These are phyloP conservation scores for Trypanosomatidae sp. DNA, from an alignment of 208 protist genomes.

Conservation along the genomic window DNA sequence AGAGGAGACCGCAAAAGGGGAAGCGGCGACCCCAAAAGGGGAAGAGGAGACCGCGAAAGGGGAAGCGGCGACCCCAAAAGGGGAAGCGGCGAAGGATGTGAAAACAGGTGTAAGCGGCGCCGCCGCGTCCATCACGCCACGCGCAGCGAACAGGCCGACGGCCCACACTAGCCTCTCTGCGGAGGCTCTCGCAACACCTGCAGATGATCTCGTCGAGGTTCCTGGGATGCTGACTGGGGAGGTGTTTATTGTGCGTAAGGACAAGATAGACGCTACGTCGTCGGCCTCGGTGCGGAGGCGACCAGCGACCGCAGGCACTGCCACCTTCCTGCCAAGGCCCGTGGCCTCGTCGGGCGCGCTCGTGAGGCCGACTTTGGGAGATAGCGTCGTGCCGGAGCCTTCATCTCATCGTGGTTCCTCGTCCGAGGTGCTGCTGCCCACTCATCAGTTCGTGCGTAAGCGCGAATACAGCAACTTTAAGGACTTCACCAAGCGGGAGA, in stretches of 20 bases:
- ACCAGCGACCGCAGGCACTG: not conserved
- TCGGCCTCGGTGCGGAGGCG: conserved; percentile 3
- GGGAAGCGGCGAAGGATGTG: not conserved
- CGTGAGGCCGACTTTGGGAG: not conserved
- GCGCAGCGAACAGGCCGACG: not conserved
- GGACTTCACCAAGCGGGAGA: conserved; percentile 53
- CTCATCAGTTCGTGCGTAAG: conserved; percentile 53
- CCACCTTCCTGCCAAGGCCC: not conserved
- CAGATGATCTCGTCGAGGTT: conserved; percentile 10
- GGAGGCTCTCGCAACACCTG: not conserved
- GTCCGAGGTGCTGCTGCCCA: conserved; percentile 46
- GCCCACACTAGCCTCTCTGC: not conserved
- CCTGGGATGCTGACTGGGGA: conserved; percentile 17
- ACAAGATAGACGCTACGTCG: not conserved
- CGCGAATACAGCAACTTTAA: conserved; percentile 54
- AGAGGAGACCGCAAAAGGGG: too few relatives aligned
- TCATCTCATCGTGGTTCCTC: conserved; percentile 11
- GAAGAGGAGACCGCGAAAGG: too few relatives aligned
- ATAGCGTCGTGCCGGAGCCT: not conserved
- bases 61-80: too few relatives aligned
- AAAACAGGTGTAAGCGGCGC: not conserved
- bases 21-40: too few relatives aligned
- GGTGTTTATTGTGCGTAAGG: conserved; percentile 25
- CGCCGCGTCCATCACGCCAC: not conserved
- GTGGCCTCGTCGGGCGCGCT: not conserved